Evolutionary conservation across 225 moss, liverwort and hornwort genomes (phyloP).

Genomic region (Polytrichum formosum): DNA sequence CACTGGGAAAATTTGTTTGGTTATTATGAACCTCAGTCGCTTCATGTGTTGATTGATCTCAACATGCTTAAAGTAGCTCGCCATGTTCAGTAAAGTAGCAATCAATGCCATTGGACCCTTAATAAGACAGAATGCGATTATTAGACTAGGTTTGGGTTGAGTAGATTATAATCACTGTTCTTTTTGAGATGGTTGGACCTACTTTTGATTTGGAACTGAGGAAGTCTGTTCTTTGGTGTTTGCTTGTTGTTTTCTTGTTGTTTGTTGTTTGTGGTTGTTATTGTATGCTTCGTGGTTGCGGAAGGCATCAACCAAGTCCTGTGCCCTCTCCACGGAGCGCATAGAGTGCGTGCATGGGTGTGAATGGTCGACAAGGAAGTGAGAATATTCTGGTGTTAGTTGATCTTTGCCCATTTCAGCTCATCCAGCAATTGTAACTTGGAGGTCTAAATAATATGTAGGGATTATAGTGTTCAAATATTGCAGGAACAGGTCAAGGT

Average conservation of each 20-base stretch:
- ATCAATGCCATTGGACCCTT: no score
- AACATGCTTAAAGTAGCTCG: no score
- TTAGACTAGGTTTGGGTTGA: no score
- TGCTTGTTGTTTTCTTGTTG: slow-evolving; percentile 30
- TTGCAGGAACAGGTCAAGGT: not conserved
- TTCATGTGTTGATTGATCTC: no score
- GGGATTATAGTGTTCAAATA: no score
- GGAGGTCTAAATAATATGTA: slow-evolving; percentile 41
- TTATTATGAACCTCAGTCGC: no score
- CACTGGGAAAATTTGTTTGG: no score
- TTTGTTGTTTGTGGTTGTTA: slow-evolving; percentile 59
- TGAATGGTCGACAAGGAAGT: slow-evolving; percentile 78
- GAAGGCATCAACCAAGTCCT: slow-evolving; percentile 52
- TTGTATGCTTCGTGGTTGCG: slow-evolving; percentile 55
- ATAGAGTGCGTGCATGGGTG: slow-evolving; percentile 85
- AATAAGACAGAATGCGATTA: no score
- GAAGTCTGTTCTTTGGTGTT: slow-evolving; percentile 49
- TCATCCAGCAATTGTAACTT: slow-evolving; percentile 62
- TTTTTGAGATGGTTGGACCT: slow-evolving; percentile 15
- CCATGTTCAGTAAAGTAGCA: no score
- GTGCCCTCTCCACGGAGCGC: slow-evolving; percentile 51
- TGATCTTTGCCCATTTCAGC: slow-evolving; percentile 73
- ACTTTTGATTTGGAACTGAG: slow-evolving; percentile 42
- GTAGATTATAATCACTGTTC: no score
- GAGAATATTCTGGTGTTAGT: slow-evolving; percentile 53